These are phyloP conservation scores for Boletus tylopilopsis DNA, from an alignment of 768 basidiomycete species.

Conservation along the genomic window DNA sequence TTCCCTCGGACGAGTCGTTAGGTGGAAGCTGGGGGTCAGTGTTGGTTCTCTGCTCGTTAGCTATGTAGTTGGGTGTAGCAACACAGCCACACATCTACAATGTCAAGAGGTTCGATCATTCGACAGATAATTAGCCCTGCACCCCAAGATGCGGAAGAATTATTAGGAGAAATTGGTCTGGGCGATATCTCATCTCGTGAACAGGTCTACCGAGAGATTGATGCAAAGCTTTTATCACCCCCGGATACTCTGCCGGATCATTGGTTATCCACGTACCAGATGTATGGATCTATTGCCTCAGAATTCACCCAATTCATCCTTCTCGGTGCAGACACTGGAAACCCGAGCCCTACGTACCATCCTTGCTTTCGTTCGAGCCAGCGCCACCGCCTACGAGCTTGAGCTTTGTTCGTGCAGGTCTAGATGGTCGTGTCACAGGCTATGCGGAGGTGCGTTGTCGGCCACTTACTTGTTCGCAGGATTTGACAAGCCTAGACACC, in stretches of 20 bases:
- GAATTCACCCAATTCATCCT: slow-evolving; percentile 9
- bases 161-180: slow-evolving; percentile 59
- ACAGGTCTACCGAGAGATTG: slow-evolving; percentile 64
- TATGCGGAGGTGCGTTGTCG: slow-evolving; percentile 64
- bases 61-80: background rate
- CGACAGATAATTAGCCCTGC: slow-evolving; percentile 46
- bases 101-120: slow-evolving; percentile 31
- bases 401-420: slow-evolving; percentile 69
- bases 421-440: slow-evolving; percentile 77
- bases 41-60: too few species aligned
- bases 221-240: slow-evolving; percentile 71
- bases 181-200: slow-evolving; percentile 53
- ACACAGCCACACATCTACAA: slow-evolving; percentile 20
- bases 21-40: background rate
- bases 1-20: too few species aligned
- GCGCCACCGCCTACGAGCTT: slow-evolving; percentile 73
- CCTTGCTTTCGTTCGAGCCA: slow-evolving; percentile 60
- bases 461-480: slow-evolving; percentile 1
- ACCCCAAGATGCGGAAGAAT: slow-evolving; percentile 34
- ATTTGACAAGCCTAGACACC: slow-evolving; percentile 41
- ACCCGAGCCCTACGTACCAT: slow-evolving; percentile 53
- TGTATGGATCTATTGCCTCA: slow-evolving; percentile 47
- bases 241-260: slow-evolving; percentile 60
- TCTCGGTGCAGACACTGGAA: slow-evolving; percentile 63
- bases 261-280: slow-evolving; percentile 79